Base-by-base conservation (phyloP, 306 rosid species). In the Quercus wislizeni region DNA sequence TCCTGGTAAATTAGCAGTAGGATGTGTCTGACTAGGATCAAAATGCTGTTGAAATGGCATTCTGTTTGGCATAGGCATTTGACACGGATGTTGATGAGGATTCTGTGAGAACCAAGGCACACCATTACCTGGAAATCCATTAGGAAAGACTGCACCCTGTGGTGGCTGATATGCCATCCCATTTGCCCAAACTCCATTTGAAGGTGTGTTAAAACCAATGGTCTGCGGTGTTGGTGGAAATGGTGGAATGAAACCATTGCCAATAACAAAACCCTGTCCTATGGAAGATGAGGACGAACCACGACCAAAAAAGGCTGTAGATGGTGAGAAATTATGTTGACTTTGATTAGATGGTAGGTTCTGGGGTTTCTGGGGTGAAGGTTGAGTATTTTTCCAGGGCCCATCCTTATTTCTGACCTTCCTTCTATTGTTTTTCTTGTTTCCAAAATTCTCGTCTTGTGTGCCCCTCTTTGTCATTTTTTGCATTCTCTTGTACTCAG, bases 401-500 rank as follows among this genome's bases (percentile, higher is more conserved):
- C 57, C 78, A 5, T 3, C 28, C 76, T 41, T 74, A 28, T 56
- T 80, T 74, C 74, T 79, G 74, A 64, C 76, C 54, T 74, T 77
- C 79, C 80, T 87, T 83, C 78, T 85, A 31, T 85, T 76, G 79
- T 64, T 84, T 74, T 85, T 91, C 64, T 31, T 87, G 64, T 79
- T 86, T 69, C 79, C 81, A 54, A 77, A 76, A 55, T 85, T 87
- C 84, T 88, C 91, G 74, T 93, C 89, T 74, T 64, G 83, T 33
- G 58, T 23, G 27, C 89, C 90, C 86, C 97, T 88, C 83, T 95
- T 95, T 2, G 86, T 13, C 80, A 80, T 17, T 81, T 62, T 88
- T 25, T 79, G 92, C 89, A 76, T 64, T 81, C 82, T 93, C 89
- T 23, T 90, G 87, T 67, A 89, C 80, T 93, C 98, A 1, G 92